Percentiles rank a stretch among this genome's conserved stretches.
These are phyloP conservation scores for Erodium texanum DNA, from an alignment of 441 rosid genomes.

Conservation along the genomic window DNA sequence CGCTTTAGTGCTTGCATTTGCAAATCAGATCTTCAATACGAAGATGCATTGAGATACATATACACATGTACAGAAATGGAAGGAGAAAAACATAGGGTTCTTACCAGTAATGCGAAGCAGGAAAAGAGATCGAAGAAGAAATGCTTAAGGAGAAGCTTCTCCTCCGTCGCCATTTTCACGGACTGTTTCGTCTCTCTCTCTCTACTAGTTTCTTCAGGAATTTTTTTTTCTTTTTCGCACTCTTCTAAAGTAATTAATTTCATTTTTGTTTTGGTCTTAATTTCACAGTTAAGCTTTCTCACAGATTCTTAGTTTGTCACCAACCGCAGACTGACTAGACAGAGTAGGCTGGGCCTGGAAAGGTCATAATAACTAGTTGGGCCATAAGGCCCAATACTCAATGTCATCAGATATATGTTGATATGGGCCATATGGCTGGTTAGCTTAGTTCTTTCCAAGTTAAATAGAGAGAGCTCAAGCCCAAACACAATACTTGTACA, in stretches of 20 bases:
- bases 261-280: background rate
- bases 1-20: background rate
- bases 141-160: background rate
- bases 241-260: background rate
- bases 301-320: background rate
- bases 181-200: slow-evolving; percentile 2
- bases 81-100: background rate
- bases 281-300: background rate
- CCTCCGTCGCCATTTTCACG: slow-evolving; percentile 11
- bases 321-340: too few relatives aligned
- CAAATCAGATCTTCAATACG: slow-evolving; percentile 1
- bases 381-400: too few relatives aligned
- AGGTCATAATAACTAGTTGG: too few relatives aligned
- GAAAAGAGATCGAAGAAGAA: background rate
- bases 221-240: background rate
- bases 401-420: background rate
- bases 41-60: background rate
- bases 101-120: slow-evolving; percentile 7
- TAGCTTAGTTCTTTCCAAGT: background rate
- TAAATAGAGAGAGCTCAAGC: background rate
- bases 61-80: background rate
- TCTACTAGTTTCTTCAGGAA: background rate
- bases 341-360: too few relatives aligned
- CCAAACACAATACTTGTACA: background rate
- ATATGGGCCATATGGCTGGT: background rate